phyloP scores from a whole-genome alignment of 192 early-diverging fungal species.

The Phlyctochytrium planicorne region DNA sequence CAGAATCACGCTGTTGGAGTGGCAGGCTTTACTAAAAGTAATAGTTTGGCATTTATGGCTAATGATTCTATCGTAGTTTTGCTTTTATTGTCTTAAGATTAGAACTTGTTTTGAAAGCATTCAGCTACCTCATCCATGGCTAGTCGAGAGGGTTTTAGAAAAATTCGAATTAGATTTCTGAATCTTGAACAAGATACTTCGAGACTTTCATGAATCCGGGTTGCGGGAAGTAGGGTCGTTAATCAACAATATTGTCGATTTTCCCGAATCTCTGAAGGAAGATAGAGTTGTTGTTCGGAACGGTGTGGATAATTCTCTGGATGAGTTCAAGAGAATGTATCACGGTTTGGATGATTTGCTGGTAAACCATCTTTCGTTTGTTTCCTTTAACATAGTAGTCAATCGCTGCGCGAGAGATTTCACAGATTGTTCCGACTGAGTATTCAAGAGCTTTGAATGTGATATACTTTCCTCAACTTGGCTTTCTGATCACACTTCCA shows the following conservation, averaged over 20 bases:
- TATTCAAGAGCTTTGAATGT: constrained; percentile 61
- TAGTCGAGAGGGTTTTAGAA: constrained; percentile 16
- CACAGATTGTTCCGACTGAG: constrained; percentile 46
- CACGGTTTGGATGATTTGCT: constrained; percentile 66
- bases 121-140: too few species aligned
- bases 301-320: constrained; percentile 59
- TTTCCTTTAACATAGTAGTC: constrained; percentile 30
- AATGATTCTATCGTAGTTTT: constrained; percentile 42
- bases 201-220: constrained; percentile 1
- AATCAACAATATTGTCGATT: constrained; percentile 69
- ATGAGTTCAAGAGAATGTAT: constrained; percentile 66
- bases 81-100: constrained; percentile 57
- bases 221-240: constrained; percentile 51
- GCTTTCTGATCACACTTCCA: constrained; percentile 73
- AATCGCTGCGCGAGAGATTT: constrained; percentile 59
- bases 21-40: constrained; percentile 64
- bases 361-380: constrained; percentile 31
- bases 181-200: constrained; percentile 21
- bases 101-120: constrained; percentile 16
- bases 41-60: background rate
- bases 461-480: constrained; percentile 79
- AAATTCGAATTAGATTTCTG: background rate
- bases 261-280: constrained; percentile 64
- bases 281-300: constrained; percentile 58
- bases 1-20: constrained; percentile 52